Percentiles rank a stretch among this genome's conserved stretches.
Evolutionary conservation across 225 moss, liverwort and hornwort genomes (phyloP).

Genomic region (Ulota crispa): DNA sequence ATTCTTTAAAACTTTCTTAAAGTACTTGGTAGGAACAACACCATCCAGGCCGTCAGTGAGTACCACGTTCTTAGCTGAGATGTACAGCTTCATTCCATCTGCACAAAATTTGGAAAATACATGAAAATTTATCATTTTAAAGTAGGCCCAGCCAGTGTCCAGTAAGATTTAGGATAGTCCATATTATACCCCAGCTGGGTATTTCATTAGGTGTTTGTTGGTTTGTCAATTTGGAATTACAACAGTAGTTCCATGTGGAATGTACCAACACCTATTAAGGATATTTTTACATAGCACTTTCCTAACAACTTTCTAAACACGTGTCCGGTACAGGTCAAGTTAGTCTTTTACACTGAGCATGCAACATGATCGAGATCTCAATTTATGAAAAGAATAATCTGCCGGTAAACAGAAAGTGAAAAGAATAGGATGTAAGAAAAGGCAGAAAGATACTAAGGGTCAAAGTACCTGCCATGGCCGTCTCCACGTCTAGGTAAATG

Average conservation of each 20-base stretch:
- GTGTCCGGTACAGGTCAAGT: background rate
- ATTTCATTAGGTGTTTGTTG: too few species aligned
- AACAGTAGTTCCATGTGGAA: background rate
- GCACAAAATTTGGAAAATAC: slow-evolving; percentile 19
- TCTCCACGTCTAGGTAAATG: slow-evolving; percentile 79
- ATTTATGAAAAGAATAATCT: background rate
- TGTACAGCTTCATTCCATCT: slow-evolving; percentile 86
- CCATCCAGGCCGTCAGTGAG: slow-evolving; percentile 88
- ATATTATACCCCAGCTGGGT: background rate
- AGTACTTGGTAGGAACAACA: slow-evolving; percentile 67
- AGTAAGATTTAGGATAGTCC: background rate
- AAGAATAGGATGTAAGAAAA: background rate
- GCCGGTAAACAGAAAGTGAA: background rate
- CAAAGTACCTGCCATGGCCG: slow-evolving; percentile 69
- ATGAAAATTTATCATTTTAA: background rate
- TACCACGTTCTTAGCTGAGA: slow-evolving; percentile 84
- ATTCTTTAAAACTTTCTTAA: slow-evolving; percentile 45
- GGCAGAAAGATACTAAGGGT: background rate
- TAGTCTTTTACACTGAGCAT: background rate
- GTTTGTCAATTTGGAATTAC: background rate
- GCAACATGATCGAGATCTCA: background rate
- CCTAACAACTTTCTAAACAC: background rate
- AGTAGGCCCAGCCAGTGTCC: background rate
- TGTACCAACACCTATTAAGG: background rate
- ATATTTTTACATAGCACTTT: background rate